phyloP scores from a whole-genome alignment of 768 basidiomycete genomes.

The Mycena metata region DNA sequence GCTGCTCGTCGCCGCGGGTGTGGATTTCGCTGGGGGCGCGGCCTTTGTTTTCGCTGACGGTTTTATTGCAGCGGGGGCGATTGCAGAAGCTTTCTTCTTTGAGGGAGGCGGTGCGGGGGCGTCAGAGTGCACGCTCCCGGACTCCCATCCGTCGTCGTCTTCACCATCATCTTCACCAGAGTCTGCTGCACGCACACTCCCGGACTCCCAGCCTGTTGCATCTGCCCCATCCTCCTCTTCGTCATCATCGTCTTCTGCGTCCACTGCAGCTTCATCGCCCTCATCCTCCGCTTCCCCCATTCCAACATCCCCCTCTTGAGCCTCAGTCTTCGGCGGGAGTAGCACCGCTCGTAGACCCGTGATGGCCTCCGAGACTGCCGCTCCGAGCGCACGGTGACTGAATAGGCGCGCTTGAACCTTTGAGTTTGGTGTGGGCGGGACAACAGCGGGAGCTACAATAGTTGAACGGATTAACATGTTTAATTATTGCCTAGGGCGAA shows the following conservation, averaged over 20 bases:
- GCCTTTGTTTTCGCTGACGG: conserved; percentile 17
- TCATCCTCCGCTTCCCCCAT: conserved; percentile 38
- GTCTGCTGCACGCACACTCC: no score
- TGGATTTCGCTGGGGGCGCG: conserved; percentile 38
- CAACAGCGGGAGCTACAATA: conserved; percentile 41
- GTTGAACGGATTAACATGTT: neutral
- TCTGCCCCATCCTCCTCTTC: conserved; percentile 32
- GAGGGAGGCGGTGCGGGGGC: conserved; percentile 46
- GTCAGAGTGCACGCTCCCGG: conserved; percentile 56
- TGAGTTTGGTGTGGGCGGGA: conserved; percentile 54
- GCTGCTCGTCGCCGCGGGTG: conserved; percentile 42
- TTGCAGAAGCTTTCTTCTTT: conserved; percentile 43
- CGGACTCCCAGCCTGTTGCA: no score
- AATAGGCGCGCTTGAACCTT: conserved; percentile 81
- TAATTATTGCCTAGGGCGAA: no score
- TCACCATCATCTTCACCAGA: conserved; percentile 46
- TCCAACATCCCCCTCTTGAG: conserved; percentile 41
- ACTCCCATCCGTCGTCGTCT: conserved; percentile 66
- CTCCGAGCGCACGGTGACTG: conserved; percentile 82
- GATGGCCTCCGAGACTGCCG: conserved; percentile 66
- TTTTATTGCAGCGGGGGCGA: conserved; percentile 41
- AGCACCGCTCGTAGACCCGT: conserved; percentile 62
- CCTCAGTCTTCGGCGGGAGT: conserved; percentile 44
- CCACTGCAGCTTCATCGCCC: conserved; percentile 36
- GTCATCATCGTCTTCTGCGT: conserved; percentile 41